A percentile compares a stretch with the other conserved stretches of the same genome.
phyloP scores from a whole-genome alignment of 371 early-diverging fungal genomes.

The Mucor indicus region DNA sequence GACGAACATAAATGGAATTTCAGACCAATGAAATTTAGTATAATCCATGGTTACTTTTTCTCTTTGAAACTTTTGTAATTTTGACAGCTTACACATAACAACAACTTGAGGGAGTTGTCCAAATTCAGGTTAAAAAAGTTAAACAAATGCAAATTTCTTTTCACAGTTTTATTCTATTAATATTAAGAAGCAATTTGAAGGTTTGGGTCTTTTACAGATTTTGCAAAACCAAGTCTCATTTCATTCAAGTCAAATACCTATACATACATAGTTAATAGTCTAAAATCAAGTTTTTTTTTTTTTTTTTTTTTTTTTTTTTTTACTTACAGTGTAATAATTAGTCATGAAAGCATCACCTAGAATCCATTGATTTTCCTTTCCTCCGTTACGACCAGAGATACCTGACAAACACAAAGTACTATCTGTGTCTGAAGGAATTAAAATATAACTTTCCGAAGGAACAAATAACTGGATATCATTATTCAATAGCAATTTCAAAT shows the following conservation, averaged over 20 bases:
- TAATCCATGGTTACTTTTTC: no score
- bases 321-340: conserved; percentile 66
- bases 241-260: conserved; percentile 20
- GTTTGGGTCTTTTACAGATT: no score
- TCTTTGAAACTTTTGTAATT: no score
- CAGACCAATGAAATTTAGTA: no score
- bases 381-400: conserved; percentile 42
- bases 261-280: not conserved
- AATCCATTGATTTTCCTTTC: conserved; percentile 57
- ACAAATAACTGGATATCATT: conserved; percentile 47
- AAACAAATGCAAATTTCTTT: no score
- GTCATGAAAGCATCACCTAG: conserved; percentile 78
- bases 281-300: not conserved
- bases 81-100: no score
- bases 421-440: conserved; percentile 38
- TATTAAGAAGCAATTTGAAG: no score
- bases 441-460: conserved; percentile 56
- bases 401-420: conserved; percentile 67
- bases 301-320: not conserved
- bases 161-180: no score
- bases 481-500: conserved; percentile 45
- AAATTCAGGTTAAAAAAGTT: no score
- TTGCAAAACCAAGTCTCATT: conserved; percentile 18
- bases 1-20: no score
- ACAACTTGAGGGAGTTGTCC: no score